Conservation (phyloP, 2,329 filamentous ascomycete species). For the Arthrobotrys iridis region DNA sequence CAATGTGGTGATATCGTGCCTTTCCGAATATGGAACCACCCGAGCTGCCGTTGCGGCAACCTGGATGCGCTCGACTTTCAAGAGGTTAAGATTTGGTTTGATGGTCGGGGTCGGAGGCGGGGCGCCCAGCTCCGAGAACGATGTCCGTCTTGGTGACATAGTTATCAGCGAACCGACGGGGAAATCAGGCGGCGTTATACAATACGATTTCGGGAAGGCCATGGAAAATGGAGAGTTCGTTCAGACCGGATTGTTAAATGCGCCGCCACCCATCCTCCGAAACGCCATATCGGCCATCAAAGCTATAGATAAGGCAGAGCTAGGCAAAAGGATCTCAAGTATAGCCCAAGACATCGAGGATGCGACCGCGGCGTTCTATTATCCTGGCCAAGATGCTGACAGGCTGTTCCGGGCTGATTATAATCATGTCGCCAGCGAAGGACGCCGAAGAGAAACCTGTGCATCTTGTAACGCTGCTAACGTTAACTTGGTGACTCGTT, state of each 20-base stretch:
- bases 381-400: constrained; percentile 3
- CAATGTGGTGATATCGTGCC: constrained; percentile 10
- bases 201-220: constrained; percentile 10
- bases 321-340: constrained; percentile 4
- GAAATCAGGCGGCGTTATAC: not conserved
- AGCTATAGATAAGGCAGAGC: constrained; percentile 1
- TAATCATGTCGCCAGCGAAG: not conserved
- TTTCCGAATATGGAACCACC: not conserved
- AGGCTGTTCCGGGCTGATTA: constrained; percentile 16
- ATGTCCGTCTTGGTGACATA: constrained; percentile 17
- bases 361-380: not conserved
- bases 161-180: not conserved
- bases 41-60: not conserved
- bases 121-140: not conserved
- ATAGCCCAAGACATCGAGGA: not conserved
- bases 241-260: constrained; percentile 5
- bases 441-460: not conserved
- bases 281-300: not conserved
- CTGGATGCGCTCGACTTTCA: constrained; percentile 3
- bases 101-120: constrained; percentile 9
- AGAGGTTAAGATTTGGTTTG: not conserved
- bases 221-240: constrained; percentile 8
- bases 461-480: constrained; percentile 8
- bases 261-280: not conserved
- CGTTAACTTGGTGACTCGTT: not conserved